Evolutionary conservation across 768 basidiomycete species (phyloP), one percentile per base, ranked within the genome.

Genomic region (Rhodosporidiobolus odoratus): DNA sequence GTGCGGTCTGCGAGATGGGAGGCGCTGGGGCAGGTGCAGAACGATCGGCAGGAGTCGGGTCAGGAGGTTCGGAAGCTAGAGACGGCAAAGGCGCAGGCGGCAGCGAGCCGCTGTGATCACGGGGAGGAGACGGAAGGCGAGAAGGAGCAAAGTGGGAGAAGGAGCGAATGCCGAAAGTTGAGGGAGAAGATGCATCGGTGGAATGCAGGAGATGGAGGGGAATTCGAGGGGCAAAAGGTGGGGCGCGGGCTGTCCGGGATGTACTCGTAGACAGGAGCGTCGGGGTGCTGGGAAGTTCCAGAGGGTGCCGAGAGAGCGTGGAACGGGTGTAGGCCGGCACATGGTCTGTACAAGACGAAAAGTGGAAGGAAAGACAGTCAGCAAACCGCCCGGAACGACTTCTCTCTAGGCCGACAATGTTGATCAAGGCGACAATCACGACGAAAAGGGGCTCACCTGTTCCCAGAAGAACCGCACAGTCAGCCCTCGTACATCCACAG

Each of bases 381-480:
- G 48, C 48, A 8, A 43, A 43, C 12, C 12, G 13, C 43, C 43
- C 13, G 13, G 43, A 43, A 43, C 43, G 21, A 21, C n/a, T n/a
- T n/a, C n/a, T n/a, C n/a, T n/a, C n/a, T n/a, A n/a, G n/a, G n/a
- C n/a, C n/a, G n/a, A n/a, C n/a, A n/a, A n/a, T n/a, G n/a, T n/a
- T n/a, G 43, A 45, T 23, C 13, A 45, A 45, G 43, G 43, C 13
- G 23, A 23, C 13, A 45, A 45, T 45, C 43, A n/a, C n/a, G 48
- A 35, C 10, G n/a, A 35, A 62, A 43, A 43, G 43, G 43, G 54
- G 41, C 47, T 17, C 30, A 58, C 57, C 65, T 58, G 37, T 37
- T 38, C 12, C 47, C 25, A 4, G 13, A 37, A 19, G 37, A 57
- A 19, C 8, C 34, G 47, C 25, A 38, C n/a, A n/a, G n/a, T 19